Conservation (phyloP, 129 eudicot genomes). For the Ambrosia artemisiifolia region DNA sequence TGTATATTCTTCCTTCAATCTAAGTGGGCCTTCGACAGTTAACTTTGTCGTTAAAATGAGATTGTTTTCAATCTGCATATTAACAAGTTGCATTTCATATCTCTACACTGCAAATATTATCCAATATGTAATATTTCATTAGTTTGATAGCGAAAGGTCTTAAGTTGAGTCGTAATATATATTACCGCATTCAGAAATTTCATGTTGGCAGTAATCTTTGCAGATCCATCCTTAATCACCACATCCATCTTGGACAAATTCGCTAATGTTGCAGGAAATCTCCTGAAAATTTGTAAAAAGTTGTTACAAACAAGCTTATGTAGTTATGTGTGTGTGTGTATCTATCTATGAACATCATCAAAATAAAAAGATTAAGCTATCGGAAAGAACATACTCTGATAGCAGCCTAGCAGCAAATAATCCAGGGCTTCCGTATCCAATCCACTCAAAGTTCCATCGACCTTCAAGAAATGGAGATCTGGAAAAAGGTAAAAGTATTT, state of each 20-base stretch:
- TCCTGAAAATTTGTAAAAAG: conserved; percentile 44
- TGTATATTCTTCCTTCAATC: conserved; percentile 82
- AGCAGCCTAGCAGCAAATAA: conserved; percentile 55
- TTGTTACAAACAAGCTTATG: background rate
- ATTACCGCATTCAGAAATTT: conserved; percentile 62
- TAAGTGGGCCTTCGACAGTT: conserved; percentile 80
- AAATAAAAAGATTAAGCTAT: background rate
- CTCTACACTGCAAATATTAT: background rate
- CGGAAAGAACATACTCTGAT: conserved; percentile 53
- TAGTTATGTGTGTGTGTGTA: background rate
- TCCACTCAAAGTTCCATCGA: conserved; percentile 84
- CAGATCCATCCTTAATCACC: conserved; percentile 68
- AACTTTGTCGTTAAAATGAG: conserved; percentile 56
- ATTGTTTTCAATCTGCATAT: conserved; percentile 77
- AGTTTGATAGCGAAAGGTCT: background rate
- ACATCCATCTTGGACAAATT: conserved; percentile 65
- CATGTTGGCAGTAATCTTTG: conserved; percentile 53
- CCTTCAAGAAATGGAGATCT: conserved; percentile 94
- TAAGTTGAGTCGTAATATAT: background rate
- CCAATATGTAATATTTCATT: background rate
- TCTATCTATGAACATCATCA: background rate
- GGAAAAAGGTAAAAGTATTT: conserved; percentile 1
- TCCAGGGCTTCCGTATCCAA: conserved; percentile 83
- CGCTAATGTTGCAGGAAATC: conserved; percentile 61
- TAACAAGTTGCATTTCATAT: conserved; percentile 22